Conservation (phyloP, 257 asterid genomes). For the Capsicum rhomboideum region DNA sequence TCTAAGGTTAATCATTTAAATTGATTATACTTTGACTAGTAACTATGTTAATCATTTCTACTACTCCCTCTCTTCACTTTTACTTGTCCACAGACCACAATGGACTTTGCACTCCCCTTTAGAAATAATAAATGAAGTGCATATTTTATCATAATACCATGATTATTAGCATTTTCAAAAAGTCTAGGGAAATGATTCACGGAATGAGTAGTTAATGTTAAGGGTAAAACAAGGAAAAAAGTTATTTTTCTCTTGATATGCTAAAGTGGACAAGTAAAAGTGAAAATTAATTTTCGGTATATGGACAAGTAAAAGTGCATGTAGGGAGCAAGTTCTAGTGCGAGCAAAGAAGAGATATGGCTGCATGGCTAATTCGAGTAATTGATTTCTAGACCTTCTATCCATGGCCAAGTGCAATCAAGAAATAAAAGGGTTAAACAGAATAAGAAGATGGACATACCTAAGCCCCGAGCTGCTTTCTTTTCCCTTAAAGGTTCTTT, state of each 20-base stretch:
- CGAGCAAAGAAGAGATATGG: background rate
- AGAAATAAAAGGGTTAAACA: background rate
- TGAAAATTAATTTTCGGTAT: too few relatives aligned
- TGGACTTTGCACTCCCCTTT: background rate
- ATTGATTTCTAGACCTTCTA: background rate
- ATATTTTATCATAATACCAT: too few relatives aligned
- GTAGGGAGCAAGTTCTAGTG: background rate
- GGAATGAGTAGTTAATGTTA: background rate
- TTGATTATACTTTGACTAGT: background rate
- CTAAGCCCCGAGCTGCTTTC: slow-evolving; percentile 98
- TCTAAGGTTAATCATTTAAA: too few relatives aligned
- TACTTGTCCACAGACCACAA: background rate
- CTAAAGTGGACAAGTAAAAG: background rate
- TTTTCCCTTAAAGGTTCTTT: slow-evolving; percentile 82
- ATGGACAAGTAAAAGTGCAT: background rate
- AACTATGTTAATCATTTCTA: background rate
- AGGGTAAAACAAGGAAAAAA: too few relatives aligned
- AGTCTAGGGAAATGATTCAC: too few relatives aligned
- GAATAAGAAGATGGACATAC: slow-evolving; percentile 25
- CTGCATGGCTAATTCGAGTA: background rate
- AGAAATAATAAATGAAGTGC: background rate
- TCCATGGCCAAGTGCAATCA: background rate
- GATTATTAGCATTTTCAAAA: too few relatives aligned
- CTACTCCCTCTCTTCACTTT: background rate
- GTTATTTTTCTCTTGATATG: too few relatives aligned